A percentile compares a stretch with the other conserved stretches of the same genome.
These are phyloP conservation scores for Saccharum hybrid DNA, from an alignment of 202 grass and related monocot genomes.

Conservation along the genomic window DNA sequence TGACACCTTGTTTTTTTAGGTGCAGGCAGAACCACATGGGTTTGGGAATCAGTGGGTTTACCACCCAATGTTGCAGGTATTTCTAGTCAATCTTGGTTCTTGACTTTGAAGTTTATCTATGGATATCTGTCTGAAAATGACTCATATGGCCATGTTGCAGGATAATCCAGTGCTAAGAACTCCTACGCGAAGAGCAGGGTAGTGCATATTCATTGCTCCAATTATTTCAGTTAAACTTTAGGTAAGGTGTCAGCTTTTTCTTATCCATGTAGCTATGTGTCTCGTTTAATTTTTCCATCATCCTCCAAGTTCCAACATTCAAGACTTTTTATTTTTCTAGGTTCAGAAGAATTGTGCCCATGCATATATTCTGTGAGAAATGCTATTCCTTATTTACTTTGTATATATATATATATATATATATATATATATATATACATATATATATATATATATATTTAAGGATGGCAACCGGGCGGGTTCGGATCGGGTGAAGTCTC, in stretches of 20 bases:
- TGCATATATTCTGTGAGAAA: conserved; percentile 15
- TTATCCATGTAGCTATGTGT: conserved; percentile 9
- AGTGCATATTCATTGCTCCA: conserved; percentile 43
- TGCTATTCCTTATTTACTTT: conserved; percentile 27
- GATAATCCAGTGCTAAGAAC: conserved; percentile 65
- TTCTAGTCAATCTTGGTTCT: conserved; percentile 29
- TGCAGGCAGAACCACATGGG: conserved; percentile 70
- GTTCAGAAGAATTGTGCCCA: not conserved
- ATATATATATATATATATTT: not conserved
- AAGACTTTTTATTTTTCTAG: not conserved
- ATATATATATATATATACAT: too few relatives aligned
- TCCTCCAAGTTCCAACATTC: conserved; percentile 2
- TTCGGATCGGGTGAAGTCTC: too few relatives aligned
- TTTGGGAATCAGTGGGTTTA: conserved; percentile 90
- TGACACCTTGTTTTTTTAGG: conserved; percentile 47
- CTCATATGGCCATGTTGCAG: conserved; percentile 43
- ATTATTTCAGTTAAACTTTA: conserved; percentile 35
- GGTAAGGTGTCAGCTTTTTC: conserved; percentile 40
- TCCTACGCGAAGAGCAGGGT: conserved; percentile 57
- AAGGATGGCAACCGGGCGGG: too few relatives aligned
- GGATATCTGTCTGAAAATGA: conserved; percentile 39
- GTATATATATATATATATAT: conserved; percentile 7
- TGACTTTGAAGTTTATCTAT: conserved; percentile 4
- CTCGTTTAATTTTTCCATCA: too few relatives aligned
- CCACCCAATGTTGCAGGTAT: conserved; percentile 80